A percentile compares a stretch with the other conserved stretches of the same genome.
Evolutionary conservation across 495 filamentous ascomycete species (phyloP).

Genomic region (Lentithecium fluviatile): DNA sequence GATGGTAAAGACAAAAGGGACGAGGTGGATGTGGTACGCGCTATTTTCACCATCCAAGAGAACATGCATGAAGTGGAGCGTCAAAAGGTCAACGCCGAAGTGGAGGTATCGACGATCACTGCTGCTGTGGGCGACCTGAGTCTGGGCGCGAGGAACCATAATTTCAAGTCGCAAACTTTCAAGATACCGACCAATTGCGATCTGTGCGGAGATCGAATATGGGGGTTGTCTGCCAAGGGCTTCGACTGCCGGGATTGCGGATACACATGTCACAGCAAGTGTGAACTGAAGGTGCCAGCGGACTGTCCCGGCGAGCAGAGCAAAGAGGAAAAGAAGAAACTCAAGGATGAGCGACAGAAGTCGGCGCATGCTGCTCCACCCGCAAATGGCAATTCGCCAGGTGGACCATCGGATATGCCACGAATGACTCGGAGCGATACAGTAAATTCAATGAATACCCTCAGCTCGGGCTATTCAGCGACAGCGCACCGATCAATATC

Average conservation of each 20-base stretch:
- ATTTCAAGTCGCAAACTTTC: conserved; percentile 95
- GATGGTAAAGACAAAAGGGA: conserved; percentile 82
- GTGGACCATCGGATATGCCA: conserved; percentile 46
- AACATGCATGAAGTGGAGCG: conserved; percentile 82
- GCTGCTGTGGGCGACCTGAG: conserved; percentile 85
- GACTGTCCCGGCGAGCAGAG: conserved; percentile 90
- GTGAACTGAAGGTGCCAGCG: conserved; percentile 96
- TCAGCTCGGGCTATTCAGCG: conserved; percentile 84
- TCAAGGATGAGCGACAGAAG: conserved; percentile 79
- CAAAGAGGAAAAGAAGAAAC: conserved; percentile 91
- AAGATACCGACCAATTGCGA: conserved; percentile 99
- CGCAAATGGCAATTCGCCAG: conserved; percentile 43
- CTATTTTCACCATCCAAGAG: conserved; percentile 78
- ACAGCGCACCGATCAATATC: conserved; percentile 75
- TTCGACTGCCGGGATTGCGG: conserved; percentile 94
- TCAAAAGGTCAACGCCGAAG: conserved; percentile 80
- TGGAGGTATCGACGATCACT: conserved; percentile 88
- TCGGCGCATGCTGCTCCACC: conserved; percentile 59
- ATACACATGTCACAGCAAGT: conserved; percentile 97
- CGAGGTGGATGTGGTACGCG: conserved; percentile 73
- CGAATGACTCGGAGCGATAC: conserved; percentile 78
- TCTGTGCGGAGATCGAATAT: conserved; percentile 91
- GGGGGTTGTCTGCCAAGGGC: conserved; percentile 93
- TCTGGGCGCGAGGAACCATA: conserved; percentile 85
- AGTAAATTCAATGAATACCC: conserved; percentile 68